Evolutionary conservation across 2,329 filamentous ascomycete species (phyloP), one percentile per base, ranked within the genome.

Genomic region (Aspergillus neoniger): DNA sequence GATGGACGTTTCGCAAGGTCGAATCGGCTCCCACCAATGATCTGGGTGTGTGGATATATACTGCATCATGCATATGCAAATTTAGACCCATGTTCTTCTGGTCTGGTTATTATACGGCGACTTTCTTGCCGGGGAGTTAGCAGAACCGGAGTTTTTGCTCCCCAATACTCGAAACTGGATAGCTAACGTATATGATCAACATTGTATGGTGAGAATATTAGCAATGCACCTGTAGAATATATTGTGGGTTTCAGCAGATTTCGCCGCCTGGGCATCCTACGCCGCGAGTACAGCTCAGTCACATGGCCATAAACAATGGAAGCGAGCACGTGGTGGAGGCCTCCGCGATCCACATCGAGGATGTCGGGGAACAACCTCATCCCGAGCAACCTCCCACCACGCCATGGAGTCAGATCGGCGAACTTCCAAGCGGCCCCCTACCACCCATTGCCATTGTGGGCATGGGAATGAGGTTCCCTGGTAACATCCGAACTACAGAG

Each of bases 391-490:
- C 28, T 8, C 28, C 47, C 25, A 19, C 12, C 44, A 6, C 47
- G 8, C 23, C 25, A 50, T 50, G 47, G 47, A 28, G 15, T 30
- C 15, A 5, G 5, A 8, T 12, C 25, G 17, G 32, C 30, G 28
- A 50, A 14, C 25, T 32, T 3, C 23, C 44, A 30, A 10, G n/a
- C n/a, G 47, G 47, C 8, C n/a, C 17, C 6, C 25, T 28, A 32
- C 25, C 47, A 15, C 63, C 63, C 5, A 62, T 70, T 50, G 69
- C 69, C 12, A 64, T 70, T 14, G 59, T 67, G 15, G 67, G 69
- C 2, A 70, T 70, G 67, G 68, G 63, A 4, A 62, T 69, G 60
- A 49, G 68, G 38, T 63, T 70, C 4, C 68, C 69, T 6, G 69
- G 68, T 2, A 63, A 61, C 2, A 55, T 69, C 6, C 49, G 55